Evolutionary conservation across 2,329 filamentous ascomycete genomes (phyloP), one percentile per base, ranked within the genome.

Genomic region (Cordyceps fumosorosea): DNA sequence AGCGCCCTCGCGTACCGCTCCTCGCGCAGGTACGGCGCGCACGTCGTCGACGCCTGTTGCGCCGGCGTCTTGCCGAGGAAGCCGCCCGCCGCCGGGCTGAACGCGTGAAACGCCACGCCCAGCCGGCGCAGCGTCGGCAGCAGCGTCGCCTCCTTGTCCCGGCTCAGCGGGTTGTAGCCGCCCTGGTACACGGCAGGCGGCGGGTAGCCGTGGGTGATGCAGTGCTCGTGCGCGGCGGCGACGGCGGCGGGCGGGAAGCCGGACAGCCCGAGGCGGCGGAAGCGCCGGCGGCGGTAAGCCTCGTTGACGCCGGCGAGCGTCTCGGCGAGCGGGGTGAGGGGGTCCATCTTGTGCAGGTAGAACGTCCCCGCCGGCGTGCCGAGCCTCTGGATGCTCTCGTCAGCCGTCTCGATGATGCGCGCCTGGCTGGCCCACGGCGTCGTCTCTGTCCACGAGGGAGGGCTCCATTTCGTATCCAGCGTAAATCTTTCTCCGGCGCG

Each of bases 381-480:
- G 22, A 65, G 29, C 37, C 61, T 64, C 26, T 56, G 24, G 53
- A 65, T 60, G 37, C 64, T 65, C 14, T 63, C 52, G 24, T 64
- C 60, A 22, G 64, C 64, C 11, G 63, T 64, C 24, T 50, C 50
- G 42, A 61, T 56, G 40, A 65, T 62, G 22, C 56, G 54, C 11
- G 60, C 53, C 14, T 45, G 58, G 18, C 63, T 64, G 6, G 63
- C 63, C 63, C 63, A 64, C 12, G 63, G 48, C 37, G 14, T 48
- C n/a, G 60, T 56, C 34, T 59, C 57, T 3, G 55, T 63, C 60
- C 55, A 65, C 20, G 64, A 65, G n/a, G 44, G 48, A 29, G 64
- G 64, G 26, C 64, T 65, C 64, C 64, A 65, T 64, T 65, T 65
- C 40, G 64, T 65, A 42, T 65, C 64, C 53, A 65, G 37, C 10